phyloP scores from a whole-genome alignment of 1,139 yeast species.

The Candida smagusa region DNA sequence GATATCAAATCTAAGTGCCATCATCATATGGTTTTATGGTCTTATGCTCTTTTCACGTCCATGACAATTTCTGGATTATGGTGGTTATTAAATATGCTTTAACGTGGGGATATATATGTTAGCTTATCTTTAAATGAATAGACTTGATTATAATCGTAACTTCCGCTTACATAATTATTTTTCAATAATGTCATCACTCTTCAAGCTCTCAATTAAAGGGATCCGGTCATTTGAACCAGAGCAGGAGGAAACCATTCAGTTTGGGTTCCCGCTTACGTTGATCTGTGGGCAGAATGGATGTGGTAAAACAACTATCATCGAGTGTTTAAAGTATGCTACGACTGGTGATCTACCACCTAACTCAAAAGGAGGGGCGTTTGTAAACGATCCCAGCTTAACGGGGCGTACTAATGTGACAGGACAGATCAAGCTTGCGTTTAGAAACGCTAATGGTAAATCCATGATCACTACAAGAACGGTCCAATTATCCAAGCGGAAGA shows the following conservation, averaged over 20 bases:
- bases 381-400: constrained; percentile 85
- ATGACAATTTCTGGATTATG: too few species aligned
- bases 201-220: constrained; percentile 83
- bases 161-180: not conserved
- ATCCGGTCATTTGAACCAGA: constrained; percentile 86
- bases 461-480: constrained; percentile 88
- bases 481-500: constrained; percentile 62
- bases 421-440: constrained; percentile 85
- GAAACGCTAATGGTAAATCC: constrained; percentile 65
- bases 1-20: too few species aligned
- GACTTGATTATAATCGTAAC: too few species aligned
- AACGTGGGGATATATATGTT: too few species aligned
- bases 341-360: constrained; percentile 97
- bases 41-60: too few species aligned
- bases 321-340: constrained; percentile 88
- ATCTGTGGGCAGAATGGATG: constrained; percentile 97
- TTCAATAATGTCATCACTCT: constrained; percentile 57
- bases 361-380: constrained; percentile 93
- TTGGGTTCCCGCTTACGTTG: constrained; percentile 85
- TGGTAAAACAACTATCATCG: constrained; percentile 97
- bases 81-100: too few species aligned
- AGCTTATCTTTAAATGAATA: too few species aligned
- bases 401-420: constrained; percentile 80
- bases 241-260: constrained; percentile 80
- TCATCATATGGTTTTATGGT: too few species aligned